phyloP scores from a whole-genome alignment of 345 rosid genomes.

The Eucalyptus regnans region DNA sequence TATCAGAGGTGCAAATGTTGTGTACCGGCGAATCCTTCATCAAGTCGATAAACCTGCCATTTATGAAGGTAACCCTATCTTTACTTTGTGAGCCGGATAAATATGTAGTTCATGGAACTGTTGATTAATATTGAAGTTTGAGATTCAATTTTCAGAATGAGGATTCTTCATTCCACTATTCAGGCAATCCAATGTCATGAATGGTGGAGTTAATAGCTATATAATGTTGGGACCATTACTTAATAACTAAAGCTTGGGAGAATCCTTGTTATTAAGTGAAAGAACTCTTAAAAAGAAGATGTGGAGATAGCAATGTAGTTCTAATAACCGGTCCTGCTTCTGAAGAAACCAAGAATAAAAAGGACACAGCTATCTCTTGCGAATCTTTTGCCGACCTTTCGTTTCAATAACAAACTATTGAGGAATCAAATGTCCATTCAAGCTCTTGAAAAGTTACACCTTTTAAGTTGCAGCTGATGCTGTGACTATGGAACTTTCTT shows the following conservation, averaged over 20 bases:
- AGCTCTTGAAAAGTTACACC: not conserved
- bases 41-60: slow-evolving; percentile 77
- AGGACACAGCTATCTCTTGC: not conserved
- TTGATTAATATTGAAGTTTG: not conserved
- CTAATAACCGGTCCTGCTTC: not conserved
- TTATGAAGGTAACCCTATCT: slow-evolving; percentile 3
- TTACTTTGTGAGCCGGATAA: not conserved
- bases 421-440: not conserved
- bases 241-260: not conserved
- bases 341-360: not conserved
- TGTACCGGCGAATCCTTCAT: slow-evolving; percentile 44
- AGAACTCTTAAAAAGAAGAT: not conserved
- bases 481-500: not conserved
- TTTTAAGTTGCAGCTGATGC: not conserved
- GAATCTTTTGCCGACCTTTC: not conserved
- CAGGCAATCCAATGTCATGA: not conserved
- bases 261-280: not conserved
- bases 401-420: not conserved
- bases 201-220: not conserved
- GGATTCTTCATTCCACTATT: not conserved
- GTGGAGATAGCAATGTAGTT: not conserved
- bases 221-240: not conserved
- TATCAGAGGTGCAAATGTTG: slow-evolving; percentile 78
- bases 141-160: not conserved
- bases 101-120: not conserved